Evolutionary conservation across 352 stramenopile genomes (phyloP).

Genomic region (Phytophthora aleatoria): DNA sequence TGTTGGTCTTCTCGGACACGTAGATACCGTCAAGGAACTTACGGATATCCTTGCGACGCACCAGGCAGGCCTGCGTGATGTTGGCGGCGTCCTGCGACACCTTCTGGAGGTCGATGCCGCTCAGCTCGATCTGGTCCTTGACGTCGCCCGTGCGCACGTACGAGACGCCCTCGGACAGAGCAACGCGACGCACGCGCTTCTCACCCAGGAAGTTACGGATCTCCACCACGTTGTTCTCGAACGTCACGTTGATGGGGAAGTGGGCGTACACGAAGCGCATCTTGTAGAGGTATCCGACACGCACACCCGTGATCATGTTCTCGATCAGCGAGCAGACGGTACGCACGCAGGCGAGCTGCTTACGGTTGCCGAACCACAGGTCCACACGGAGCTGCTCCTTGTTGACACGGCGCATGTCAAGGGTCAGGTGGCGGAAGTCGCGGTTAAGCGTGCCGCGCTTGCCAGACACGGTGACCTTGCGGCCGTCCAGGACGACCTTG

Average conservation of each 20-base stretch:
- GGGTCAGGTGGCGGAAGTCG: constrained; percentile 97
- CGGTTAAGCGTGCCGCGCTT: constrained; percentile 94
- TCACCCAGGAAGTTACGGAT: constrained; percentile 99
- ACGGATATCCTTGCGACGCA: constrained; percentile 96
- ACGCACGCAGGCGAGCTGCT: constrained; percentile 98
- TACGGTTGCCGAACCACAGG: constrained; percentile 99
- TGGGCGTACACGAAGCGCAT: constrained; percentile 99
- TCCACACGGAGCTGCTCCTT: constrained; percentile 95
- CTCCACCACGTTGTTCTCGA: constrained; percentile 94
- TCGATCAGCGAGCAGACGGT: constrained; percentile 99
- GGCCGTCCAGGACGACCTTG: constrained; percentile 93
- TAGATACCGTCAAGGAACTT: constrained; percentile 99
- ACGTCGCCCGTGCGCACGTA: constrained; percentile 96
- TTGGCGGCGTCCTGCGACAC: constrained; percentile 93
- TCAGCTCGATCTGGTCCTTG: constrained; percentile 99
- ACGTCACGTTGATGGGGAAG: constrained; percentile 99
- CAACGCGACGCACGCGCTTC: constrained; percentile 97
- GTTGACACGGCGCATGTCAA: constrained; percentile 94
- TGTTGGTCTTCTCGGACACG: constrained; percentile 96
- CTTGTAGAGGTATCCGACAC: constrained; percentile 98
- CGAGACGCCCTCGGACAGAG: constrained; percentile 92
- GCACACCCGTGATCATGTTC: constrained; percentile 99
- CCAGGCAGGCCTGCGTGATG: constrained; percentile 86
- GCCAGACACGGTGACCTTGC: constrained; percentile 96
- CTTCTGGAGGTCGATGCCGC: constrained; percentile 97